These are phyloP conservation scores for Podospora pseudocomata DNA, from an alignment of 495 filamentous ascomycete species.

Conservation along the genomic window DNA sequence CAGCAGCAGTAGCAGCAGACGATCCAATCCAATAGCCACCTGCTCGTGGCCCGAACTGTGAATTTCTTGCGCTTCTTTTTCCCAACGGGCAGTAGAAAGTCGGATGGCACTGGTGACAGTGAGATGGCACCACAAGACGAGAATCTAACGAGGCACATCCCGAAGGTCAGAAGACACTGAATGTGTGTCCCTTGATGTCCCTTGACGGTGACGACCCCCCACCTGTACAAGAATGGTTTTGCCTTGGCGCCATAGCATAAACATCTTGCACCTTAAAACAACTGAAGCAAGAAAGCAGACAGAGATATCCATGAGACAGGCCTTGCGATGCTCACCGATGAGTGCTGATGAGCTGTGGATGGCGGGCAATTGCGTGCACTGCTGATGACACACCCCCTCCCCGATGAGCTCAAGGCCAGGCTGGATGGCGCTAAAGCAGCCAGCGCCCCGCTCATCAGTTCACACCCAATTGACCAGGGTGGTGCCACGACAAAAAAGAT, in stretches of 20 bases:
- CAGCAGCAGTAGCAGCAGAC: not conserved
- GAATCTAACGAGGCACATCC: not conserved
- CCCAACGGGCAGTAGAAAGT: not conserved
- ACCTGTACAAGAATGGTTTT: slow-evolving; percentile 14
- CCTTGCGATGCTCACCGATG: not conserved
- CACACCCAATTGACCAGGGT: slow-evolving; percentile 29
- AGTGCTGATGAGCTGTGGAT: slow-evolving; percentile 7
- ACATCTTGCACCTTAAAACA: slow-evolving; percentile 18
- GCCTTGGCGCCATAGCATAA: slow-evolving; percentile 23
- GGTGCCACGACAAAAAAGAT: slow-evolving; percentile 33
- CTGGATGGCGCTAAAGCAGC: slow-evolving; percentile 25
- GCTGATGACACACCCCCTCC: slow-evolving; percentile 14
- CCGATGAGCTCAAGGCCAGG: slow-evolving; percentile 8
- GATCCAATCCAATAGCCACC: not conserved
- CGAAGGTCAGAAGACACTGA: slow-evolving; percentile 2
- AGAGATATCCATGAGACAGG: not conserved
- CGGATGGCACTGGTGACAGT: slow-evolving; percentile 5
- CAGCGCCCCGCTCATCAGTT: slow-evolving; percentile 24
- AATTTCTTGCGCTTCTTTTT: not conserved
- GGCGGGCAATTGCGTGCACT: slow-evolving; percentile 11
- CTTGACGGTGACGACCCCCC: slow-evolving; percentile 14
- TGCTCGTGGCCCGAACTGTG: not conserved
- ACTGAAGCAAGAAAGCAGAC: slow-evolving; percentile 14
- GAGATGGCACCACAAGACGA: not conserved
- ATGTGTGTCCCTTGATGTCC: not conserved